These are phyloP conservation scores for Starmerella roubikii DNA, from an alignment of 805 yeast genomes.

Conservation along the genomic window DNA sequence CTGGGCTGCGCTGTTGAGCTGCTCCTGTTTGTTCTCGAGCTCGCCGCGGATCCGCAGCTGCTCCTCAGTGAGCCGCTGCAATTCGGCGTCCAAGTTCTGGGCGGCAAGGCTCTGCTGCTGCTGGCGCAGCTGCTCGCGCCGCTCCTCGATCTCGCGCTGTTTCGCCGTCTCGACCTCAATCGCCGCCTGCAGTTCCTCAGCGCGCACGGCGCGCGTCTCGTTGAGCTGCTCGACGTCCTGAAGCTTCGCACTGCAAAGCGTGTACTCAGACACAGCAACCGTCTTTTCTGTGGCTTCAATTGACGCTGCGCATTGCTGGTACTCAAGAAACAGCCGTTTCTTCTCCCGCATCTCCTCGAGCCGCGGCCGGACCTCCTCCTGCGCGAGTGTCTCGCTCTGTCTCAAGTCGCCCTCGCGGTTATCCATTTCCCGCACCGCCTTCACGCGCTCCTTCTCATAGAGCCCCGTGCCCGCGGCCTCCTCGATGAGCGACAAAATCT, in stretches of 20 bases:
- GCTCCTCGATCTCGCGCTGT: constrained; percentile 1
- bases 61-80: constrained; percentile 8
- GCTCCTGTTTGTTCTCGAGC: constrained; percentile 11
- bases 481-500: constrained; percentile 78
- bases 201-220: constrained; percentile 9
- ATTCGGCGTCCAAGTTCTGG: constrained; percentile 5
- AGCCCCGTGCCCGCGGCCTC: constrained; percentile 98
- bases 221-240: constrained; percentile 3
- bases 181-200: constrained; percentile 24
- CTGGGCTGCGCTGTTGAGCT: background rate
- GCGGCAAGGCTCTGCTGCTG: constrained; percentile 4
- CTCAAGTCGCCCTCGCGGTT: constrained; percentile 76
- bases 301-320: constrained; percentile 70
- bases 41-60: constrained; percentile 5
- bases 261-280: constrained; percentile 65
- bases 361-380: constrained; percentile 88
- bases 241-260: constrained; percentile 2
- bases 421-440: constrained; percentile 81
- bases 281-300: constrained; percentile 60
- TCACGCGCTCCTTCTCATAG: constrained; percentile 85
- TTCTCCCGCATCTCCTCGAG: constrained; percentile 67
- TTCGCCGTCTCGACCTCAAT: constrained; percentile 1
- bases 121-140: constrained; percentile 3
- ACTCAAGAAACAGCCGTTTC: constrained; percentile 70
- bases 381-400: constrained; percentile 57